Conservation (phyloP, 768 basidiomycete species). For the Nidularia pulvinata region DNA sequence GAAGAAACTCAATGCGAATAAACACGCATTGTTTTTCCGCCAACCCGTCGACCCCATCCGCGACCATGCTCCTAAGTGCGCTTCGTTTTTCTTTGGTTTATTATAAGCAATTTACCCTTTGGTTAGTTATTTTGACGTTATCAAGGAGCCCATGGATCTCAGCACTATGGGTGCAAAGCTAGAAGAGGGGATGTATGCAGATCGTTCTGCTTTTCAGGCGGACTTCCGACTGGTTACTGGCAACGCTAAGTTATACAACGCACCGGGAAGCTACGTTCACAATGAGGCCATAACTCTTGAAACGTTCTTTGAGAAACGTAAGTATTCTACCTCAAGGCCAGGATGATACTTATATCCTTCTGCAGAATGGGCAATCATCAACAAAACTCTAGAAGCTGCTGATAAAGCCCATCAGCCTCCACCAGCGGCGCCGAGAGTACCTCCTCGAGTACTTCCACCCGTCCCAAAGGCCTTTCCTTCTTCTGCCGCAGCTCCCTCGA, state of each 20-base stretch:
- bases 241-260: conserved; percentile 90
- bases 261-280: conserved; percentile 66
- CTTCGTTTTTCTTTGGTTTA: conserved; percentile 8
- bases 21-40: conserved; percentile 72
- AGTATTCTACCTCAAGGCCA: conserved; percentile 19
- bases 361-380: conserved; percentile 86
- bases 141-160: conserved; percentile 95
- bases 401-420: conserved; percentile 43
- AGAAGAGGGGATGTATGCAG: conserved; percentile 82
- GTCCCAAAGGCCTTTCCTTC: conserved; percentile 1
- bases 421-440: conserved; percentile 7
- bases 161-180: conserved; percentile 87
- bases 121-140: conserved; percentile 83
- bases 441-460: conserved; percentile 3
- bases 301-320: conserved; percentile 84
- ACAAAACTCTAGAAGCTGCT: conserved; percentile 76
- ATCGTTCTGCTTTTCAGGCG: conserved; percentile 78
- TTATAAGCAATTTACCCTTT: conserved; percentile 7
- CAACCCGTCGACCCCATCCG: conserved; percentile 97
- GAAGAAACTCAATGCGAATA: conserved; percentile 78
- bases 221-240: conserved; percentile 89
- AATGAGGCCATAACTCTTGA: conserved; percentile 78
- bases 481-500: conserved; percentile 17
- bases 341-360: not conserved
- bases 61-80: conserved; percentile 86